phyloP scores from a whole-genome alignment of 2,329 filamentous ascomycete genomes.

The Xylaria sp. region DNA sequence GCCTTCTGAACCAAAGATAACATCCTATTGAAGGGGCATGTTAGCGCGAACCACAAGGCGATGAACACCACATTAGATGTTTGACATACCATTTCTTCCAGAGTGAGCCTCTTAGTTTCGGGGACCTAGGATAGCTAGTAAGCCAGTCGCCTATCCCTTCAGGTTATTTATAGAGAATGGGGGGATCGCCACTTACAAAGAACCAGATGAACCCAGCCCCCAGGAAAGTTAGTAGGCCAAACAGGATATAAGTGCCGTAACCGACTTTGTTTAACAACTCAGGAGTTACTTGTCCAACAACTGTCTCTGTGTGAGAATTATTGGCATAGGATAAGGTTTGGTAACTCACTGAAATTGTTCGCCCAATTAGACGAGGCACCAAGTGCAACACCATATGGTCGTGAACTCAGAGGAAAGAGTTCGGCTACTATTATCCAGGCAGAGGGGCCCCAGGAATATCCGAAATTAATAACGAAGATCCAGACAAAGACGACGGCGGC shows the following conservation, averaged over 20 bases:
- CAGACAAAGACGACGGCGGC: constrained; percentile 74
- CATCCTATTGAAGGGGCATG: constrained; percentile 57
- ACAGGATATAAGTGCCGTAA: constrained; percentile 78
- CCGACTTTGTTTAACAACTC: constrained; percentile 72
- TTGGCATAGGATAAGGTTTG: neutral
- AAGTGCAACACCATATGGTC: constrained; percentile 76
- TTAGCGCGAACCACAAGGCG: neutral
- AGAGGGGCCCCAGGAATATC: constrained; percentile 79
- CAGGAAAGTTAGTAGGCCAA: constrained; percentile 70
- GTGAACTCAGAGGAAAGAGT: constrained; percentile 76
- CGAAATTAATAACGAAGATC: constrained; percentile 80
- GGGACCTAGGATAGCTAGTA: constrained; percentile 50
- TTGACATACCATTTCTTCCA: constrained; percentile 69
- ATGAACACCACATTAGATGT: neutral
- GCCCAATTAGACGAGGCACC: constrained; percentile 72
- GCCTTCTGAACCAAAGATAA: constrained; percentile 74
- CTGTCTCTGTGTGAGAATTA: constrained; percentile 50
- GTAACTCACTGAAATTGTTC: constrained; percentile 61
- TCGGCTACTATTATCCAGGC: constrained; percentile 80
- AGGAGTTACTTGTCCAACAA: constrained; percentile 76
- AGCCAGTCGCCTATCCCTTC: neutral
- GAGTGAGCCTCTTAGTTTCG: constrained; percentile 70
- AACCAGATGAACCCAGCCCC: constrained; percentile 72
- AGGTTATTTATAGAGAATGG: neutral
- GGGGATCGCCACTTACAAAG: constrained; percentile 55